Conservation (phyloP, 768 basidiomycete genomes). For the Tricholoma sp. region DNA sequence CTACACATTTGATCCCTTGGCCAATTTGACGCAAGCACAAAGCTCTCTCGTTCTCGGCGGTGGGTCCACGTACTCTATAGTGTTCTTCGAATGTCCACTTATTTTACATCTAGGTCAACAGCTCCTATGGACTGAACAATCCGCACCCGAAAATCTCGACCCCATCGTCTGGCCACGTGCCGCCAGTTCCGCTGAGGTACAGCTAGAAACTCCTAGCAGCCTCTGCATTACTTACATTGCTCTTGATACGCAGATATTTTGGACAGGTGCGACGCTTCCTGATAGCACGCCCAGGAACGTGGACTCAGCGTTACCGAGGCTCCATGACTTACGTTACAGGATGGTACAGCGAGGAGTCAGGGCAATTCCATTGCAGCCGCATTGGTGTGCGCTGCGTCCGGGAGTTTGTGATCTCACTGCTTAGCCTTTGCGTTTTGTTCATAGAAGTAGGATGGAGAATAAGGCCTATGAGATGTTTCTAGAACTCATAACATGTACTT, state of each 20-base stretch:
- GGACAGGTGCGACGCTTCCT: slow-evolving; percentile 51
- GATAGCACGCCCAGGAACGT: slow-evolving; percentile 35
- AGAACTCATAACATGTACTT: not conserved
- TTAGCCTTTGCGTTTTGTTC: slow-evolving; percentile 11
- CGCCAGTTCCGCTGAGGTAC: slow-evolving; percentile 59
- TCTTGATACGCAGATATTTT: slow-evolving; percentile 43
- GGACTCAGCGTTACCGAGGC: slow-evolving; percentile 49
- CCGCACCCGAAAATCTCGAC: slow-evolving; percentile 64
- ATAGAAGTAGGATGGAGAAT: too few species aligned
- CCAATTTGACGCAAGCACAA: slow-evolving; percentile 45
- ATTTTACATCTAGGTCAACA: slow-evolving; percentile 44
- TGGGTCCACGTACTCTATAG: slow-evolving; percentile 18
- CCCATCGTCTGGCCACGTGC: slow-evolving; percentile 69
- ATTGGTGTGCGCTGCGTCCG: slow-evolving; percentile 68
- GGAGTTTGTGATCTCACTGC: slow-evolving; percentile 41
- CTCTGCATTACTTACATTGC: not conserved
- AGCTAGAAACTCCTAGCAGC: not conserved
- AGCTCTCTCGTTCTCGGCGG: slow-evolving; percentile 64
- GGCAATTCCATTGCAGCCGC: slow-evolving; percentile 60
- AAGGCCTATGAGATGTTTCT: not conserved
- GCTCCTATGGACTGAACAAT: slow-evolving; percentile 72
- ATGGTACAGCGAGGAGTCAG: slow-evolving; percentile 57
- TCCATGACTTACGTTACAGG: slow-evolving; percentile 62
- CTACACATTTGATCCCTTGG: slow-evolving; percentile 69
- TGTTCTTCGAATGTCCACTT: not conserved